These are phyloP conservation scores for Nakazawaea populi DNA, from an alignment of 805 yeast genomes.

Conservation along the genomic window DNA sequence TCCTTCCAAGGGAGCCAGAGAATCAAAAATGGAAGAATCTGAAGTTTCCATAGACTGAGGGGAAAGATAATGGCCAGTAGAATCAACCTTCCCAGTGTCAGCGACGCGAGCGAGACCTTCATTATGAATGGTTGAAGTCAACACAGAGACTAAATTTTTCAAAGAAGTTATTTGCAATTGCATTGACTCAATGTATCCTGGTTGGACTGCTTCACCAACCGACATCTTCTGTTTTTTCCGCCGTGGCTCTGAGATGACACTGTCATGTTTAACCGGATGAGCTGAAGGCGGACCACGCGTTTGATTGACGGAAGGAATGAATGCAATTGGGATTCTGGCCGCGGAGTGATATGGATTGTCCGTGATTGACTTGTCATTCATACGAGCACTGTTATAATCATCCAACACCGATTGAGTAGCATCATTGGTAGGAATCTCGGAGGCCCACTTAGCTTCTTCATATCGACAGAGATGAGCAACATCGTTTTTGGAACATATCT, in stretches of 20 bases:
- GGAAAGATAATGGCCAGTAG: not conserved
- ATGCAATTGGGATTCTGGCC: conserved; percentile 2
- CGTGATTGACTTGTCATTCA: not conserved
- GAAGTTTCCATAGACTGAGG: not conserved
- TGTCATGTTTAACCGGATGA: no score
- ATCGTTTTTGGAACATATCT: conserved; percentile 22
- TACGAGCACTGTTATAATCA: conserved; percentile 1
- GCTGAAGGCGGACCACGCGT: not conserved
- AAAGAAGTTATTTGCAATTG: not conserved
- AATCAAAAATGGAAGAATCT: not conserved
- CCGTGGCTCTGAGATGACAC: not conserved
- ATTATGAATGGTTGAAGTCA: not conserved
- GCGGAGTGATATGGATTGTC: conserved; percentile 2
- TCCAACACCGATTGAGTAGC: not conserved
- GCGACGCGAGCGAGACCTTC: not conserved
- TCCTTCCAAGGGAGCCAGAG: not conserved
- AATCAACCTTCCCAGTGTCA: not conserved
- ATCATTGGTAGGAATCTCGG: not conserved
- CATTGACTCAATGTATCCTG: not conserved
- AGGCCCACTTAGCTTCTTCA: conserved; percentile 24
- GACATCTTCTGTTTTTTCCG: not conserved
- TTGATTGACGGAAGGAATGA: conserved; percentile 1
- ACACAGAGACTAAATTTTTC: not conserved
- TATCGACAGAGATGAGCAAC: conserved; percentile 23
- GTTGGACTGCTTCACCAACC: not conserved